phyloP scores from a whole-genome alignment of 2,329 filamentous ascomycete genomes.

The Pseudocercospora cruenta region DNA sequence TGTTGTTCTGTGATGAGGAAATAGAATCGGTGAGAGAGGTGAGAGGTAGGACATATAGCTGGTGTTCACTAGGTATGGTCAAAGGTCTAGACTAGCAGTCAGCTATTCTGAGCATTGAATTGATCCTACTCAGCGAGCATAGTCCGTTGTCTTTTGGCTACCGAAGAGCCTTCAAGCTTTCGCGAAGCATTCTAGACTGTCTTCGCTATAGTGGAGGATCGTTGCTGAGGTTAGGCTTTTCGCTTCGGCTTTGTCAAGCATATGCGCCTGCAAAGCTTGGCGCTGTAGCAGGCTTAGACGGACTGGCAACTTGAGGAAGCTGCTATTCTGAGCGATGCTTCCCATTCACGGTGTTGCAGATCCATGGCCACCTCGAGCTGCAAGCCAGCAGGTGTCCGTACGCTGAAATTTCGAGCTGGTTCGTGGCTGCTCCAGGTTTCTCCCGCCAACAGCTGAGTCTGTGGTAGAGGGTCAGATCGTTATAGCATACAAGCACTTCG shows the following conservation, averaged over 20 bases:
- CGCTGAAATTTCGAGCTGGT: too few species aligned
- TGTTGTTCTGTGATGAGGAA: not conserved
- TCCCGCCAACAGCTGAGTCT: too few species aligned
- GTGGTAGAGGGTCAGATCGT: too few species aligned
- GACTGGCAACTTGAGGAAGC: not conserved
- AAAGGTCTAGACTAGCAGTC: not conserved
- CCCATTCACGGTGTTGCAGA: too few species aligned
- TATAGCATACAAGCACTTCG: too few species aligned
- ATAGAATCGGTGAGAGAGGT: not conserved
- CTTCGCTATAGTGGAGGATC: not conserved
- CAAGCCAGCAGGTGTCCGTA: too few species aligned
- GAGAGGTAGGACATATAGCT: not conserved
- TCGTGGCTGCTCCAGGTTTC: too few species aligned
- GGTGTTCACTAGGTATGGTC: not conserved
- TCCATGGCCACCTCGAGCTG: too few species aligned
- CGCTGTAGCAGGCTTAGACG: not conserved
- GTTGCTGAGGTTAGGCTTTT: not conserved
- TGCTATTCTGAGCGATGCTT: not conserved
- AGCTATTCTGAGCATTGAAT: not conserved
- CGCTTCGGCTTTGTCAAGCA: not conserved
- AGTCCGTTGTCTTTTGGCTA: not conserved
- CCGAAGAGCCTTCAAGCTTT: not conserved
- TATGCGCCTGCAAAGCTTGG: not conserved
- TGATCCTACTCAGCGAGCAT: not conserved
- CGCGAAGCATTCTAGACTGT: not conserved